These are phyloP conservation scores for Zygotorulaspora mrakii DNA, from an alignment of 1,139 yeast species.

Conservation along the genomic window DNA sequence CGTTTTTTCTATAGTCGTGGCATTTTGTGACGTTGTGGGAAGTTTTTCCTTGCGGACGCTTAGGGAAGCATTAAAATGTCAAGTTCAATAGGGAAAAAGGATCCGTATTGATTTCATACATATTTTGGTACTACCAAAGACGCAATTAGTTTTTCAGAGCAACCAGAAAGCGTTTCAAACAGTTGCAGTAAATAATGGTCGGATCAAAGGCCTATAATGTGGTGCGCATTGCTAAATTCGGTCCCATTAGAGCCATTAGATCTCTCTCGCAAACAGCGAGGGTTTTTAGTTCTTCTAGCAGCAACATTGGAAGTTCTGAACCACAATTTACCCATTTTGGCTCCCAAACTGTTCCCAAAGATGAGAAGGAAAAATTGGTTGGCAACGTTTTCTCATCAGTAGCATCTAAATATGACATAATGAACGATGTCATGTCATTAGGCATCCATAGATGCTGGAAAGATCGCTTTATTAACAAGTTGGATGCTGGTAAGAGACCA, in stretches of 20 bases:
- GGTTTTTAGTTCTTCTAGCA: conserved; percentile 10
- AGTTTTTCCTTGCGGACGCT: background rate
- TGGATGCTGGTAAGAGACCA: conserved; percentile 93
- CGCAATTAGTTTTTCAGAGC: too few relatives aligned
- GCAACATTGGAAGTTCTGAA: conserved; percentile 7
- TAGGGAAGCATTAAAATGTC: background rate
- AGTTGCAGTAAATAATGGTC: too few relatives aligned
- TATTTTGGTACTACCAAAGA: too few relatives aligned
- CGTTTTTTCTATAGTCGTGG: too few relatives aligned
- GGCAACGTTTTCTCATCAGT: conserved; percentile 91
- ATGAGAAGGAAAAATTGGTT: conserved; percentile 82
- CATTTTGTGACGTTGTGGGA: background rate
- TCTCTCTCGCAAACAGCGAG: conserved; percentile 6
- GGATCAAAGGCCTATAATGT: background rate
- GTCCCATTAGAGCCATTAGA: too few relatives aligned
- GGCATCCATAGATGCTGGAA: conserved; percentile 97
- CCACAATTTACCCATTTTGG: conserved; percentile 74
- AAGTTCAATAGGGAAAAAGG: background rate
- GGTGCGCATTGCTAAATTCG: too few relatives aligned
- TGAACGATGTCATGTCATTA: conserved; percentile 97
- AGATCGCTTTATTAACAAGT: conserved; percentile 75
- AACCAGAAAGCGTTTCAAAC: background rate
- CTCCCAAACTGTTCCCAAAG: conserved; percentile 73
- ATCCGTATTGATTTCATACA: too few relatives aligned
- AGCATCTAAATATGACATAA: conserved; percentile 87